Evolutionary conservation across 805 yeast species (phyloP), one percentile per base, ranked within the genome.

Genomic region (Soucietia sequanensis): DNA sequence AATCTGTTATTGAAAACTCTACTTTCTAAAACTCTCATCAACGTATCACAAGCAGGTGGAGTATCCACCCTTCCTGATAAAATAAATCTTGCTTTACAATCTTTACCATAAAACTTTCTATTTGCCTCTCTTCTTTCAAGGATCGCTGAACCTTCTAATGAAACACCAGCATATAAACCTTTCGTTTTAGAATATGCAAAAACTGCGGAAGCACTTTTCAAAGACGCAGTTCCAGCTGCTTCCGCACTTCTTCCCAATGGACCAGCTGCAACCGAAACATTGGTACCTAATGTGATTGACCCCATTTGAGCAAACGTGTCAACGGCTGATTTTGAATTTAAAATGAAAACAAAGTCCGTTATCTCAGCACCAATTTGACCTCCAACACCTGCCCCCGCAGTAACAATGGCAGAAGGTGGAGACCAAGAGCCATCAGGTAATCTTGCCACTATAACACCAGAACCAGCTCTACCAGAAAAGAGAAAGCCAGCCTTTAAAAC

Each of bases 351-450:
- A 55, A 91, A 91, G 66, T 91, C 98, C 2, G 99, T 91, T 52
- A 91, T 68, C 58, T 91, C 99, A 6, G 96, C 90, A 27, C 99
- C 99, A 45, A 93, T 78, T 67, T 89, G 95, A 28, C 99, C 99
- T 40, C 99, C 99, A 5, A 93, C 97, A 53, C 99, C 98, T 4
- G 97, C 98, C 50, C 98, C 99, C 3, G 95, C 98, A 15, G 97
- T 86, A 34, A 80, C 82, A 46, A 93, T 83, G 7, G 97, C 99
- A 2, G 95, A 82, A 1, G 99, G 99, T 3, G 97, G 95, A 10
- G 97, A 89, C 99, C 99, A 91, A 0, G 84, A 63, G 1, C 97
- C 98, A 61, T 93, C 98, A 2, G 95, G 95, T 32, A 93, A 71
- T 40, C 97, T 70, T 4, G 97, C 96, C 17, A 91, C 95, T 42